phyloP scores from a whole-genome alignment of 495 filamentous ascomycete species.

The Mytilinidion resinicola region DNA sequence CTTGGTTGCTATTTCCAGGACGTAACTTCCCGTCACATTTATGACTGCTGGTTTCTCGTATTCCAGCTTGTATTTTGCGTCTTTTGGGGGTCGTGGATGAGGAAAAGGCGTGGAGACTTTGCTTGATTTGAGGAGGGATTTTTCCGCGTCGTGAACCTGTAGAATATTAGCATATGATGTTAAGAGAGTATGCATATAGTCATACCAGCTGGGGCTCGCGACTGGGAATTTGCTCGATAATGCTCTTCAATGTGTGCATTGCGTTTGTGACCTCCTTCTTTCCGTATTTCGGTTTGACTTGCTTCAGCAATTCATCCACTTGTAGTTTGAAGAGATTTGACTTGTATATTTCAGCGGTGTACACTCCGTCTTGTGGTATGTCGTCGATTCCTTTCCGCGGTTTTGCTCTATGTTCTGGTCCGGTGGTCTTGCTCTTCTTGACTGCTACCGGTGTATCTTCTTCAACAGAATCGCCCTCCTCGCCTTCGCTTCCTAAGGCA shows the following conservation, averaged over 20 bases:
- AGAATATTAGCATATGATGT: conserved; percentile 5
- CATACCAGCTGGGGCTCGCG: conserved; percentile 50
- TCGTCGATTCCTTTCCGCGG: conserved; percentile 3
- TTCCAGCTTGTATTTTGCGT: conserved; percentile 71
- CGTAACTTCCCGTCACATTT: conserved; percentile 85
- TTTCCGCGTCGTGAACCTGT: conserved; percentile 60
- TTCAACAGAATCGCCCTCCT: background rate
- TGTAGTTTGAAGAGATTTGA: conserved; percentile 81
- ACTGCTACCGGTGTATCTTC: background rate
- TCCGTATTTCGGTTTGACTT: conserved; percentile 62
- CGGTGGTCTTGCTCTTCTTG: background rate
- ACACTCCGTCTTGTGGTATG: conserved; percentile 21
- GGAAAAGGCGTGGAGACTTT: conserved; percentile 74
- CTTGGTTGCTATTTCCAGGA: conserved; percentile 65
- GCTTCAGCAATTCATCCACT: conserved; percentile 71
- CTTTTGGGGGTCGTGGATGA: conserved; percentile 61
- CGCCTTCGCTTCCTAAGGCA: background rate
- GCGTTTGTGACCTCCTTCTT: conserved; percentile 59
- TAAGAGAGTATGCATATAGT: background rate
- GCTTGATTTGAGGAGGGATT: conserved; percentile 56
- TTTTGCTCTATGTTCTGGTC: background rate
- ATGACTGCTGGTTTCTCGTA: conserved; percentile 70
- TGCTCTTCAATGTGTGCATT: conserved; percentile 62
- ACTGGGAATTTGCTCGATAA: conserved; percentile 66
- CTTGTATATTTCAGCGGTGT: conserved; percentile 44